Evolutionary conservation across 805 yeast genomes (phyloP).

Genomic region (Clavispora carvajalis): DNA sequence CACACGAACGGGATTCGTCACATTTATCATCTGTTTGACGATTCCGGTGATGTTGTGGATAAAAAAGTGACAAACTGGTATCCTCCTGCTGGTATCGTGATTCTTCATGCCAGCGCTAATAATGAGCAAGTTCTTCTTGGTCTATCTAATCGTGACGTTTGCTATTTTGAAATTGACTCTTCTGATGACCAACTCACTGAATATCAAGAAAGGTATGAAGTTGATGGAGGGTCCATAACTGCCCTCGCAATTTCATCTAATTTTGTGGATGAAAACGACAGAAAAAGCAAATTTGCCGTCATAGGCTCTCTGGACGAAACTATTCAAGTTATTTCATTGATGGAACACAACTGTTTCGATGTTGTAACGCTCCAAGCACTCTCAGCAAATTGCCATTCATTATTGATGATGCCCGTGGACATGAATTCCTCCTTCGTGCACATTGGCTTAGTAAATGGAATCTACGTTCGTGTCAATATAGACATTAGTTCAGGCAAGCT

Average conservation of each 20-base stretch:
- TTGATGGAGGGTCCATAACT: constrained; percentile 46
- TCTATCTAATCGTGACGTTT: constrained; percentile 66
- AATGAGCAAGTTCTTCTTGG: constrained; percentile 65
- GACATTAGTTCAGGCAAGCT: constrained; percentile 55
- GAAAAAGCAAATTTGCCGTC: constrained; percentile 52
- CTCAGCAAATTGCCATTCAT: constrained; percentile 38
- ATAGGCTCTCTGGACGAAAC: constrained; percentile 71
- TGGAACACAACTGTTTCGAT: constrained; percentile 55
- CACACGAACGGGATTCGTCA: constrained; percentile 68
- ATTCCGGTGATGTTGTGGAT: constrained; percentile 3
- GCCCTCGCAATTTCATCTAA: constrained; percentile 41
- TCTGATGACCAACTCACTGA: constrained; percentile 61
- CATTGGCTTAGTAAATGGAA: constrained; percentile 80
- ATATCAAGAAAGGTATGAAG: constrained; percentile 55
- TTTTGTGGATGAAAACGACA: constrained; percentile 41
- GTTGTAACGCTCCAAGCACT: constrained; percentile 61
- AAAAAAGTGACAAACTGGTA: constrained; percentile 55
- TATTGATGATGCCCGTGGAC: constrained; percentile 18
- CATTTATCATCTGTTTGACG: constrained; percentile 17
- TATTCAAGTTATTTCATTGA: constrained; percentile 60
- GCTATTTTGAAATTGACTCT: constrained; percentile 75
- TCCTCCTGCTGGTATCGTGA: constrained; percentile 71
- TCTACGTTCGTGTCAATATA: constrained; percentile 59
- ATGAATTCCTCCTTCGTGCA: constrained; percentile 43
- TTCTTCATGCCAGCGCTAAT: constrained; percentile 58